These are phyloP conservation scores for Bipolaris oryzae DNA, from an alignment of 2,329 filamentous ascomycete genomes.

Conservation along the genomic window DNA sequence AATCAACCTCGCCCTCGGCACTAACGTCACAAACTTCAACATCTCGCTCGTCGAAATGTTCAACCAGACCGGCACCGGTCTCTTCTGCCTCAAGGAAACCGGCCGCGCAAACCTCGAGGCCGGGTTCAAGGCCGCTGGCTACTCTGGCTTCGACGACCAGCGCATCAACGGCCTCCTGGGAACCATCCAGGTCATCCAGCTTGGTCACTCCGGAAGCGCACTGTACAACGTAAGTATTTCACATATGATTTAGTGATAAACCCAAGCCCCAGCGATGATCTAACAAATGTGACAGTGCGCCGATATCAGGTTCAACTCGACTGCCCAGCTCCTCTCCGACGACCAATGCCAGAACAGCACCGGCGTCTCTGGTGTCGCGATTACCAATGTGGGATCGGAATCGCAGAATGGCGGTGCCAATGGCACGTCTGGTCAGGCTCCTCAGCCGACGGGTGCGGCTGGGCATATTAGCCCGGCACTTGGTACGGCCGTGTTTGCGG, in stretches of 20 bases:
- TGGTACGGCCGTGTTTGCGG: constrained; percentile 28
- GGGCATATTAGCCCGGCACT: constrained; percentile 20
- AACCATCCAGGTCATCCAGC: constrained; percentile 54
- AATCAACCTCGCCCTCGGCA: constrained; percentile 55
- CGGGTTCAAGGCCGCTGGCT: constrained; percentile 33
- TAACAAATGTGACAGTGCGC: constrained; percentile 45
- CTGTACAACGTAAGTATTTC: constrained; percentile 52
- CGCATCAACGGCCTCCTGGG: constrained; percentile 49
- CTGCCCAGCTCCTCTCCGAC: constrained; percentile 45
- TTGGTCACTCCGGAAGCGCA: constrained; percentile 48
- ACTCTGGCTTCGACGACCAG: constrained; percentile 24
- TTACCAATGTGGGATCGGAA: constrained; percentile 27
- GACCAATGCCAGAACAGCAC: constrained; percentile 50
- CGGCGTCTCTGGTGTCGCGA: constrained; percentile 44
- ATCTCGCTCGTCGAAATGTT: constrained; percentile 52
- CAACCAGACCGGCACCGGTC: constrained; percentile 57
- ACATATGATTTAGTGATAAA: no score
- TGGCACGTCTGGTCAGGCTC: background rate
- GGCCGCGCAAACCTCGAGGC: constrained; percentile 31
- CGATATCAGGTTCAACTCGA: constrained; percentile 51
- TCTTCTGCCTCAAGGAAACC: constrained; percentile 53
- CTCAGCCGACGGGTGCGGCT: constrained; percentile 20
- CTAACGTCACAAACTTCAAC: constrained; percentile 53
- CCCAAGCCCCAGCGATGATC: no score
- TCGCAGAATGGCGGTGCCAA: constrained; percentile 1